Conservation (phyloP, 192 early-diverging fungal genomes). For the Coemansia guatemalensis region DNA sequence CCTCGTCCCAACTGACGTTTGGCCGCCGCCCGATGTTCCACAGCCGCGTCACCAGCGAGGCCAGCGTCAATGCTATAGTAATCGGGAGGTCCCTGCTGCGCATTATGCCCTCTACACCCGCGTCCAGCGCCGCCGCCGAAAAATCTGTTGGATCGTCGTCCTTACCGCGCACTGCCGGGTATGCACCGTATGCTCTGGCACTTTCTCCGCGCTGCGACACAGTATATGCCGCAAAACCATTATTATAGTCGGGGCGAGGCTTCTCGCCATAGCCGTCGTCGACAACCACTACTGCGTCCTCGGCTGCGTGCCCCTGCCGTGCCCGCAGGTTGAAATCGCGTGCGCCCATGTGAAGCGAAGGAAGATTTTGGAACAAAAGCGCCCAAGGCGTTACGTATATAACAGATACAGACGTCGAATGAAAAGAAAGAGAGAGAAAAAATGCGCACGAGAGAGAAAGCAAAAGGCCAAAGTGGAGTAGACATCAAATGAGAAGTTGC, state of each 20-base stretch:
- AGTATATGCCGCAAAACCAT: neutral
- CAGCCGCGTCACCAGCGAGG: slow-evolving; percentile 67
- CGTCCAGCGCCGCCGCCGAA: slow-evolving; percentile 20
- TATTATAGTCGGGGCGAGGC: neutral
- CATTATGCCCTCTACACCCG: slow-evolving; percentile 33
- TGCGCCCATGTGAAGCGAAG: slow-evolving; percentile 25
- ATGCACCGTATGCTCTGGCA: slow-evolving; percentile 36
- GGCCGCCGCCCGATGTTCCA: slow-evolving; percentile 60
- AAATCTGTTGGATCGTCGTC: slow-evolving; percentile 26
- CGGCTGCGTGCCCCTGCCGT: slow-evolving; percentile 16
- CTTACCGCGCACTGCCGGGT: slow-evolving; percentile 17
- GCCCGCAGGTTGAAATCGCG: slow-evolving; percentile 46
- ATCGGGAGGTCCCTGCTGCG: slow-evolving; percentile 56
- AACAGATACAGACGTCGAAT: slow-evolving; percentile 1
- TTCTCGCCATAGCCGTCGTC: slow-evolving; percentile 19
- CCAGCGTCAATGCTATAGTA: slow-evolving; percentile 57
- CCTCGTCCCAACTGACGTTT: slow-evolving; percentile 75
- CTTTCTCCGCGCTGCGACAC: neutral
- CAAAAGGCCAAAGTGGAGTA: neutral
- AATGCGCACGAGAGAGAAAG: neutral
- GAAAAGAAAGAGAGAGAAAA: slow-evolving; percentile 2
- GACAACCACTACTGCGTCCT: slow-evolving; percentile 15
- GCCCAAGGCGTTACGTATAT: neutral
- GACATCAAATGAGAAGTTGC: neutral
- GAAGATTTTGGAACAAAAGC: neutral